Evolutionary conservation across 2,329 filamentous ascomycete species (phyloP).

Genomic region (Penicillium brasilianum): DNA sequence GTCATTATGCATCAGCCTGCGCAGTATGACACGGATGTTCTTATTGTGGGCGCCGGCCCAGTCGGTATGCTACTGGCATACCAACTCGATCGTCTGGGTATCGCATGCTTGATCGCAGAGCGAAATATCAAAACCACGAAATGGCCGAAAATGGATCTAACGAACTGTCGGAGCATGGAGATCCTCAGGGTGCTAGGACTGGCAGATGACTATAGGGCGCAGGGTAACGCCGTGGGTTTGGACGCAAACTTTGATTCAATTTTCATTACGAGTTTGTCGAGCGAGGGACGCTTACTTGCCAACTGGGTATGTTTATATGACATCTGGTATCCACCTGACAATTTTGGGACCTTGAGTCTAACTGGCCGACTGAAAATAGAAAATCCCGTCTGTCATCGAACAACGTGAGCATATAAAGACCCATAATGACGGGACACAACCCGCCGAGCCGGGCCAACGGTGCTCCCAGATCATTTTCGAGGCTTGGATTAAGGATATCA

Average conservation of each 20-base stretch:
- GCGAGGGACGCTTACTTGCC: conserved; percentile 1
- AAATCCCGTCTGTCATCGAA: not conserved
- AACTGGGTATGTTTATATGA: conserved; percentile 10
- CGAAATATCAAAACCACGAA: conserved; percentile 35
- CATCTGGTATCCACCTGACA: not conserved
- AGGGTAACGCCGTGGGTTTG: conserved; percentile 17
- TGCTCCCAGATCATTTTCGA: conserved; percentile 43
- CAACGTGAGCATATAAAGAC: conserved; percentile 28
- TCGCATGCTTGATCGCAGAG: conserved; percentile 55
- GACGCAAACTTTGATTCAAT: conserved; percentile 13
- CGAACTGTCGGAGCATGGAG: conserved; percentile 46
- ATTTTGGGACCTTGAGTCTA: too few species aligned
- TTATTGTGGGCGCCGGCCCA: conserved; percentile 59
- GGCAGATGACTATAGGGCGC: conserved; percentile 31
- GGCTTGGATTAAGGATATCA: conserved; percentile 37
- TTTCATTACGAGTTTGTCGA: conserved; percentile 12
- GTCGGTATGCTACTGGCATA: conserved; percentile 56
- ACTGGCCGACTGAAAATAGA: not conserved
- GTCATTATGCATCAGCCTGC: too few species aligned
- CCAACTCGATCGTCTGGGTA: conserved; percentile 54
- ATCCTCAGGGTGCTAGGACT: conserved; percentile 38
- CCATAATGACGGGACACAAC: conserved; percentile 41
- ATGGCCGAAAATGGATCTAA: conserved; percentile 50
- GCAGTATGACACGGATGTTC: not conserved
- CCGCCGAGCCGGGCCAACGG: conserved; percentile 40